A percentile compares a stretch with the other conserved stretches of the same genome.
phyloP scores from a whole-genome alignment of 108 stramenopile genomes.

The Discostella stelligeroides region DNA sequence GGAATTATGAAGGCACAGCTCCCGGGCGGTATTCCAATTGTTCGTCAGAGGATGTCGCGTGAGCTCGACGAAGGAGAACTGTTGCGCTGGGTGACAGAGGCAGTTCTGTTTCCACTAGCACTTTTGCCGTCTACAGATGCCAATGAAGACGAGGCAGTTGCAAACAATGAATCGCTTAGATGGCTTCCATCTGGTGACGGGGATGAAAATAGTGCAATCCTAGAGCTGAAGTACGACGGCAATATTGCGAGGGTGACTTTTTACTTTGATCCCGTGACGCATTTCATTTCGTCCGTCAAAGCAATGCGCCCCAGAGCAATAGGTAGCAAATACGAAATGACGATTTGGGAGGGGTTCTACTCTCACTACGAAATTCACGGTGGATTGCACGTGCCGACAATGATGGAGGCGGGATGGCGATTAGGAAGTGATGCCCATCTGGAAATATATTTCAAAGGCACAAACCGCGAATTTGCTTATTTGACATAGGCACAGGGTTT shows the following conservation, averaged over 20 bases:
- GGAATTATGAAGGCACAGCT: slow-evolving; percentile 35
- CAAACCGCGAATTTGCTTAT: slow-evolving; percentile 26
- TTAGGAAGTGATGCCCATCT: slow-evolving; percentile 7
- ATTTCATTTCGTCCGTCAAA: slow-evolving; percentile 15
- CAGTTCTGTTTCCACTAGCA: slow-evolving; percentile 26
- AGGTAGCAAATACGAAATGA: slow-evolving; percentile 10
- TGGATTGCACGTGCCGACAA: slow-evolving; percentile 29
- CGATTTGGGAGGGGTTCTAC: slow-evolving; percentile 20
- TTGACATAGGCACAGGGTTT: slow-evolving; percentile 1
- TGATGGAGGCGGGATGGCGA: slow-evolving; percentile 33
- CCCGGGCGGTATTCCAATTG: slow-evolving; percentile 22
- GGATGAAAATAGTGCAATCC: slow-evolving; percentile 13
- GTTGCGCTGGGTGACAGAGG: slow-evolving; percentile 29
- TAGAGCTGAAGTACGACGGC: slow-evolving; percentile 18
- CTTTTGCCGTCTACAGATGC: slow-evolving; percentile 4
- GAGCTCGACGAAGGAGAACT: slow-evolving; percentile 36
- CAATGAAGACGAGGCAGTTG: background rate
- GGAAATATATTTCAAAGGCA: slow-evolving; percentile 34
- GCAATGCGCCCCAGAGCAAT: slow-evolving; percentile 18
- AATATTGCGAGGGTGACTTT: slow-evolving; percentile 13
- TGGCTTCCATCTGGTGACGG: slow-evolving; percentile 14
- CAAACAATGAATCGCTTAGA: slow-evolving; percentile 8
- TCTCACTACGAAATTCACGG: slow-evolving; percentile 28
- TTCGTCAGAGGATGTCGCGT: slow-evolving; percentile 14
- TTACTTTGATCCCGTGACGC: slow-evolving; percentile 21